Evolutionary conservation across 1,139 yeast genomes (phyloP).

Genomic region (Keqinozyma sinolaborantium): DNA sequence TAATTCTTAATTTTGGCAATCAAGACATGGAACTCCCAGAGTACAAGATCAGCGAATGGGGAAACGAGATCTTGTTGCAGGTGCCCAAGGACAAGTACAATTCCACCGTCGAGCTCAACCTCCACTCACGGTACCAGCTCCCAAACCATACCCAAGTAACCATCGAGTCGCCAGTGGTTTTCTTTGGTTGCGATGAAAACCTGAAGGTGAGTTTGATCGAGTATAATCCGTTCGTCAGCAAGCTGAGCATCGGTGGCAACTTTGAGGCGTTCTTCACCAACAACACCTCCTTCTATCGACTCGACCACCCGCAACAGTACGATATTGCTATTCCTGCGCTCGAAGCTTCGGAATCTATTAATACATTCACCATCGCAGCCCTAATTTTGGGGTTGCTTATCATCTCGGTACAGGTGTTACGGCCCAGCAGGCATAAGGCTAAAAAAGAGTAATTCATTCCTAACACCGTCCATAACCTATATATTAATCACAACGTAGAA

Average conservation of each 20-base stretch:
- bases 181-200: slow-evolving; percentile 30
- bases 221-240: slow-evolving; percentile 38
- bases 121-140: slow-evolving; percentile 39
- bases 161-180: slow-evolving; percentile 20
- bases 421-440: slow-evolving; percentile 2
- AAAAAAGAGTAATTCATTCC: not conserved
- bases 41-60: slow-evolving; percentile 38
- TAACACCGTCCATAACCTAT: no score
- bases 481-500: no score
- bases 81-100: slow-evolving; percentile 11
- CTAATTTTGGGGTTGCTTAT: slow-evolving; percentile 11
- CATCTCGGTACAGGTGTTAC: slow-evolving; percentile 8
- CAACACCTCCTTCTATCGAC: slow-evolving; percentile 40
- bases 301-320: slow-evolving; percentile 7
- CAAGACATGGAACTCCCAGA: slow-evolving; percentile 42
- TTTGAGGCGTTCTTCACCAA: slow-evolving; percentile 38
- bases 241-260: slow-evolving; percentile 26
- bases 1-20: slow-evolving; percentile 30
- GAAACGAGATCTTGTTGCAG: slow-evolving; percentile 36
- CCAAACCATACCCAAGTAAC: slow-evolving; percentile 17
- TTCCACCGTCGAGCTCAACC: slow-evolving; percentile 19
- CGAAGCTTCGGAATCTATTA: slow-evolving; percentile 8
- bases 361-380: slow-evolving; percentile 9
- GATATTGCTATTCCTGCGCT: slow-evolving; percentile 10
- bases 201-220: slow-evolving; percentile 23